phyloP scores from a whole-genome alignment of 192 early-diverging fungal genomes.

The Coemansia sp. region DNA sequence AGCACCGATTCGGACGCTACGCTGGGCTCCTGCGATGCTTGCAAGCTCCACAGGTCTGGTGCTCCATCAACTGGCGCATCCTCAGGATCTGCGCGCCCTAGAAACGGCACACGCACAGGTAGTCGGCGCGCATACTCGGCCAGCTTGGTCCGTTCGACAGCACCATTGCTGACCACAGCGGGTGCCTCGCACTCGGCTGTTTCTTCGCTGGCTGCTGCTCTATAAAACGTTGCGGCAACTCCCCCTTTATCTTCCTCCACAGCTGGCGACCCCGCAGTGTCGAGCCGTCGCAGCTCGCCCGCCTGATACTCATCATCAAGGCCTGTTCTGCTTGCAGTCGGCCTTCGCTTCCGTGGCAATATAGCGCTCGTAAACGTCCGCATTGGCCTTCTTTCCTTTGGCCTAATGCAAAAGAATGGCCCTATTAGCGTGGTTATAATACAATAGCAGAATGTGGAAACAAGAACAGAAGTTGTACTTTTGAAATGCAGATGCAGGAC shows the following conservation, averaged over 20 bases:
- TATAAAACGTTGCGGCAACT: neutral
- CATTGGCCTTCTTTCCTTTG: constrained; percentile 23
- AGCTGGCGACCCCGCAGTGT: constrained; percentile 12
- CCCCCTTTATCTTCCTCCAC: neutral
- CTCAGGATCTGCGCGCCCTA: neutral
- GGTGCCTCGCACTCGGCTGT: neutral
- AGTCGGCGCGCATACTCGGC: constrained; percentile 15
- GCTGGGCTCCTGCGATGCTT: neutral
- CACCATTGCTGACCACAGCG: neutral
- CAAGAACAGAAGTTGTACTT: neutral
- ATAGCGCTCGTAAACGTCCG: constrained; percentile 39
- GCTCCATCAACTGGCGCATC: neutral
- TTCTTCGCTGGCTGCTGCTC: neutral
- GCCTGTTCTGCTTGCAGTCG: constrained; percentile 9
- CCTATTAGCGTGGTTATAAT: no score
- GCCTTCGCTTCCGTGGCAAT: constrained; percentile 29
- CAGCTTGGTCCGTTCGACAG: neutral
- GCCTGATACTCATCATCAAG: neutral
- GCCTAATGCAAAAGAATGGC: no score
- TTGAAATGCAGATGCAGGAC: neutral
- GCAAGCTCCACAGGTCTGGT: neutral
- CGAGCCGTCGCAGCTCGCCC: neutral
- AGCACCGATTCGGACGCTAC: constrained; percentile 8
- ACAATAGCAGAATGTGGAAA: neutral
- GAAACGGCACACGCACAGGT: constrained; percentile 19